Conservation (phyloP, 768 basidiomycete genomes). For the Auricularia heimuer region DNA sequence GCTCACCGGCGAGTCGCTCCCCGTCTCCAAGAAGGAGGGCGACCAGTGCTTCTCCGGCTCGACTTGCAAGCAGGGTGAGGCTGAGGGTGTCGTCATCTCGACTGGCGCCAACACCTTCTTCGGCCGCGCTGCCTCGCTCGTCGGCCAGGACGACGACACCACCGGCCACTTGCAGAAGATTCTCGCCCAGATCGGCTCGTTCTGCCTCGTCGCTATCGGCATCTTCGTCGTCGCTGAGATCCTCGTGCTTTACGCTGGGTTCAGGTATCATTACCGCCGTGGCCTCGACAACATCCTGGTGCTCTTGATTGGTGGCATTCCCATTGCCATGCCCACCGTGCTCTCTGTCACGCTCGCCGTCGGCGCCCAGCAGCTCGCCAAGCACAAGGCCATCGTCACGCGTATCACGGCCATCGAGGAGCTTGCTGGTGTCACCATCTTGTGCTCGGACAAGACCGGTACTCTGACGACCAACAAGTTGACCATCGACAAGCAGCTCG, state of each 20-base stretch:
- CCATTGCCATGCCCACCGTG: slow-evolving; percentile 99
- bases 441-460: slow-evolving; percentile 98
- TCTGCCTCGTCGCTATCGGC: slow-evolving; percentile 94
- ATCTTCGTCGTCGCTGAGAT: slow-evolving; percentile 94
- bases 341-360: slow-evolving; percentile 97
- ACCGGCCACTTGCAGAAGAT: slow-evolving; percentile 99
- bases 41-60: slow-evolving; percentile 99
- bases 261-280: slow-evolving; percentile 82
- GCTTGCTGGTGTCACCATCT: slow-evolving; percentile 94
- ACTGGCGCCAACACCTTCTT: slow-evolving; percentile 98
- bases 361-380: slow-evolving; percentile 96
- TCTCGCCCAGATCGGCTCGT: slow-evolving; percentile 93
- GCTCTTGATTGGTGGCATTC: slow-evolving; percentile 98
- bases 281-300: slow-evolving; percentile 97
- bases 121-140: slow-evolving; percentile 94
- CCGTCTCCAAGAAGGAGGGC: slow-evolving; percentile 81
- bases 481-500: slow-evolving; percentile 87
- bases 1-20: slow-evolving; percentile 93
- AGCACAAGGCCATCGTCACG: slow-evolving; percentile 99
- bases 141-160: slow-evolving; percentile 95
- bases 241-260: slow-evolving; percentile 84
- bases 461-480: slow-evolving; percentile 99
- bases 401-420: slow-evolving; percentile 99
- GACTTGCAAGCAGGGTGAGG: slow-evolving; percentile 98
- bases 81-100: slow-evolving; percentile 96